Percentiles rank a stretch among this genome's conserved stretches.
Evolutionary conservation across 441 rosid genomes (phyloP).

Genomic region (Manihot esculenta): DNA sequence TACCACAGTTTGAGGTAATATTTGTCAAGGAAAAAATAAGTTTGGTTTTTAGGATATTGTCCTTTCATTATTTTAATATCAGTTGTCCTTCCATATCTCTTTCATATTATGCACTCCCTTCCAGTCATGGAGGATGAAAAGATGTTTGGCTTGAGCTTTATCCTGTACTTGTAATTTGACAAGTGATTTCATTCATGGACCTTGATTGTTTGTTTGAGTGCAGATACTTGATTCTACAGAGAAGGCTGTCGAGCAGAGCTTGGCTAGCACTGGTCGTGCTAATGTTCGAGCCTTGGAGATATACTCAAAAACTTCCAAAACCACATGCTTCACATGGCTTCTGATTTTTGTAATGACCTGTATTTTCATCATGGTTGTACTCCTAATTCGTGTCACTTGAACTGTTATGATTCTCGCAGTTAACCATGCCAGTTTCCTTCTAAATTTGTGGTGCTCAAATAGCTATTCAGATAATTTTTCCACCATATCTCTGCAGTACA

Average conservation of each 20-base stretch:
- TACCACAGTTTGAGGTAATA: no score
- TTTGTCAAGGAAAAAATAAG: no score
- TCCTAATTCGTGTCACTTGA: conserved; percentile 70
- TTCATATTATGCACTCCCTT: no score
- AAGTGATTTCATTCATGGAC: not conserved
- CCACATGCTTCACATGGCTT: conserved; percentile 87
- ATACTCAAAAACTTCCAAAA: conserved; percentile 69
- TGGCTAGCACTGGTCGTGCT: conserved; percentile 78
- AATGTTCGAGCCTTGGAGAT: conserved; percentile 61
- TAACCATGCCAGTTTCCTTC: no score
- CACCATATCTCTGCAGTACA: no score
- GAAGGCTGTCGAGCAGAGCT: conserved; percentile 81
- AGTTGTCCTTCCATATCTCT: no score
- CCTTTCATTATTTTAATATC: no score
- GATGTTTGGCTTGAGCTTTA: not conserved
- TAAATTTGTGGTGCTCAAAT: no score
- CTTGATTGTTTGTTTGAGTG: conserved; percentile 20
- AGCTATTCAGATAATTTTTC: no score
- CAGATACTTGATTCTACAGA: conserved; percentile 93
- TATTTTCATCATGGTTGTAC: conserved; percentile 82
- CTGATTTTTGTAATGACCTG: conserved; percentile 66
- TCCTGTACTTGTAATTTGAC: not conserved
- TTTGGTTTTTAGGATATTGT: no score
- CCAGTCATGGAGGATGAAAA: no score
- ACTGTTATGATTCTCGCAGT: no score